Percentiles rank a stretch among this genome's conserved stretches.
Conservation (phyloP, 768 basidiomycete genomes). For the Mycena epipterygia region DNA sequence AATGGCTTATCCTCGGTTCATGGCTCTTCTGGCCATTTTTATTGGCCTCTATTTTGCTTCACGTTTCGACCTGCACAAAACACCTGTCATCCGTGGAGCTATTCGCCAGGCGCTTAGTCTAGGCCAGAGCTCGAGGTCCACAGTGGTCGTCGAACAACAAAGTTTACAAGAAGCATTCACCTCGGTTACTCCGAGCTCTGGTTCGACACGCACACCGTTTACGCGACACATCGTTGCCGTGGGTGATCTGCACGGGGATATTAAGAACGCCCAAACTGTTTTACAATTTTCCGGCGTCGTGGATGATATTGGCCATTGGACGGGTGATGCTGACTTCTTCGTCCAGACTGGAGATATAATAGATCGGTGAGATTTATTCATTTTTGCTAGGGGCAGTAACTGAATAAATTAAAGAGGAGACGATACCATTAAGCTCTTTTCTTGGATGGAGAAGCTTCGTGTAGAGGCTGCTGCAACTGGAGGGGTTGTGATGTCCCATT, state of each 20-base stretch:
- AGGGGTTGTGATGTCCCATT: constrained; percentile 79
- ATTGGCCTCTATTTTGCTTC: constrained; percentile 20
- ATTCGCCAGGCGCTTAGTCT: neutral
- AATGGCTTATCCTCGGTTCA: constrained; percentile 17
- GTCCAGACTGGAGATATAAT: constrained; percentile 93
- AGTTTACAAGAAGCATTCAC: constrained; percentile 13
- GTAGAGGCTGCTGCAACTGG: constrained; percentile 77
- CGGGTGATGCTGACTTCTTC: constrained; percentile 84
- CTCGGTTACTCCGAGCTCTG: neutral
- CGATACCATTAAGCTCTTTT: constrained; percentile 89
- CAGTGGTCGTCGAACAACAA: neutral
- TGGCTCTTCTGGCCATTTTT: constrained; percentile 1
- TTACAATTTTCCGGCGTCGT: constrained; percentile 80
- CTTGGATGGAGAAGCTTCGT: constrained; percentile 87
- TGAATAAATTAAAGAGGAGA: constrained; percentile 69
- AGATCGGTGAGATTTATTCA: constrained; percentile 71
- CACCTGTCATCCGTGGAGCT: neutral
- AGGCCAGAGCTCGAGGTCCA: neutral
- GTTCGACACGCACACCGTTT: constrained; percentile 44
- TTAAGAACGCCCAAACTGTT: constrained; percentile 83
- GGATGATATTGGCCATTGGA: constrained; percentile 82
- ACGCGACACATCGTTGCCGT: constrained; percentile 83
- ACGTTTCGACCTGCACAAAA: constrained; percentile 22
- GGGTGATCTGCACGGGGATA: constrained; percentile 93
- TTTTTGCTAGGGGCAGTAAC: neutral